These are phyloP conservation scores for Adansonia gregorii DNA, from an alignment of 441 rosid genomes.

Conservation along the genomic window DNA sequence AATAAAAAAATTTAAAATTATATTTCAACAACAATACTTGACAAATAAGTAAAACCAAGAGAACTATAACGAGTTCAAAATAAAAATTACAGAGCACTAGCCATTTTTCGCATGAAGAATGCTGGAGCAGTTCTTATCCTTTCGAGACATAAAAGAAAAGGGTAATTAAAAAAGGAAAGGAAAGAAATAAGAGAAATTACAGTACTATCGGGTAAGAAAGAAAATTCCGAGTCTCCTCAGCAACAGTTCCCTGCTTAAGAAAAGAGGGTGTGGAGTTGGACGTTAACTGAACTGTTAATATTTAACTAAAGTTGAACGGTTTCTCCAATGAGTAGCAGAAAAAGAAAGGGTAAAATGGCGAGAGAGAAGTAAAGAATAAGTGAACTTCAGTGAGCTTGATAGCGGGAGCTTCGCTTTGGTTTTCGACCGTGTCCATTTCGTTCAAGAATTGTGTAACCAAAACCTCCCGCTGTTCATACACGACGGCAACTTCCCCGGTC, in stretches of 20 bases:
- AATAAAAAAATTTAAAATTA: too few relatives aligned
- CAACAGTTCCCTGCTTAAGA: slow-evolving; percentile 64
- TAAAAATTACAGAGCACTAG: slow-evolving; percentile 36
- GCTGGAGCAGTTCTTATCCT: slow-evolving; percentile 32
- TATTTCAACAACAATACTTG: not conserved
- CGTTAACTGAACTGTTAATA: not conserved
- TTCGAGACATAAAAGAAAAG: not conserved
- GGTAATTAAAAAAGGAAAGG: not conserved
- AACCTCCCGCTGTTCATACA: not conserved
- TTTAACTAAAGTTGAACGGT: not conserved
- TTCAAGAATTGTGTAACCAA: not conserved
- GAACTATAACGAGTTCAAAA: slow-evolving; percentile 2
- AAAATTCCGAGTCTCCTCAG: slow-evolving; percentile 42
- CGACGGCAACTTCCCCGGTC: not conserved
- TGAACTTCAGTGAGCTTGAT: slow-evolving; percentile 72
- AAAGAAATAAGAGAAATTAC: slow-evolving; percentile 33
- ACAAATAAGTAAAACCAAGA: slow-evolving; percentile 3
- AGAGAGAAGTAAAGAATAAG: slow-evolving; percentile 51
- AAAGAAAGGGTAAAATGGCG: not conserved
- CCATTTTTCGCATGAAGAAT: slow-evolving; percentile 32
- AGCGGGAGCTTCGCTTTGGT: slow-evolving; percentile 47
- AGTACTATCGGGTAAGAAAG: slow-evolving; percentile 31
- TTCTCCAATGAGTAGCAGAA: not conserved
- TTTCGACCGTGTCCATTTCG: slow-evolving; percentile 27
- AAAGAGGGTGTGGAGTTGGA: not conserved